Evolutionary conservation across 2,329 filamentous ascomycete species (phyloP).

Genomic region (Colletotrichum limetticola): DNA sequence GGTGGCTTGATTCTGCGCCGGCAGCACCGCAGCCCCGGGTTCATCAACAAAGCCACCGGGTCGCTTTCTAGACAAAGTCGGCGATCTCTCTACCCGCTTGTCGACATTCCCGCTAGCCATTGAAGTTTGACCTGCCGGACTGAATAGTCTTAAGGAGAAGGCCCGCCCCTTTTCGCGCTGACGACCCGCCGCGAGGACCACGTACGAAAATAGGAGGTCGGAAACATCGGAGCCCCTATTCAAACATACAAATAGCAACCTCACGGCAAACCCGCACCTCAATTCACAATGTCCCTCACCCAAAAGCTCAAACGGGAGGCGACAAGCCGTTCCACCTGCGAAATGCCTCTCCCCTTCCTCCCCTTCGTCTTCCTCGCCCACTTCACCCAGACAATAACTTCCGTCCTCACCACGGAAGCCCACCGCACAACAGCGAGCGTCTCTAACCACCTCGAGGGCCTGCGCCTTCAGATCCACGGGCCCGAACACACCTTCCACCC

Average conservation of each 20-base stretch:
- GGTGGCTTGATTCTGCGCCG: background rate
- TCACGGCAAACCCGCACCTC: background rate
- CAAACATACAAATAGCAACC: background rate
- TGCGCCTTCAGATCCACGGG: slow-evolving; percentile 28
- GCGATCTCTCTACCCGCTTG: background rate
- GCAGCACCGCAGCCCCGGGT: slow-evolving; percentile 14
- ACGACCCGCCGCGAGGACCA: background rate
- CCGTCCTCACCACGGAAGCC: slow-evolving; percentile 13
- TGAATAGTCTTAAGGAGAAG: background rate
- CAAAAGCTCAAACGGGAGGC: slow-evolving; percentile 23
- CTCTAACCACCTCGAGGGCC: slow-evolving; percentile 11
- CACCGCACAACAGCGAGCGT: slow-evolving; percentile 23
- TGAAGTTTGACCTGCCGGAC: background rate
- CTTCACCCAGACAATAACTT: slow-evolving; percentile 26
- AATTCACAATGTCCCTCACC: slow-evolving; percentile 8
- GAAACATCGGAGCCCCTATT: background rate
- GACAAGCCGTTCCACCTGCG: background rate
- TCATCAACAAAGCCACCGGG: background rate
- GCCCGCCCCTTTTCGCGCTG: background rate
- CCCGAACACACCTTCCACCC: slow-evolving; percentile 24
- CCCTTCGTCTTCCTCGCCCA: slow-evolving; percentile 32
- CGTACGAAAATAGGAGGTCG: background rate
- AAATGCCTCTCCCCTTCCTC: slow-evolving; percentile 28
- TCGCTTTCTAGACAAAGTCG: background rate
- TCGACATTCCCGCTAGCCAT: background rate